Evolutionary conservation across 2,329 filamentous ascomycete species (phyloP).

Genomic region (Hypomyces perniciosus): DNA sequence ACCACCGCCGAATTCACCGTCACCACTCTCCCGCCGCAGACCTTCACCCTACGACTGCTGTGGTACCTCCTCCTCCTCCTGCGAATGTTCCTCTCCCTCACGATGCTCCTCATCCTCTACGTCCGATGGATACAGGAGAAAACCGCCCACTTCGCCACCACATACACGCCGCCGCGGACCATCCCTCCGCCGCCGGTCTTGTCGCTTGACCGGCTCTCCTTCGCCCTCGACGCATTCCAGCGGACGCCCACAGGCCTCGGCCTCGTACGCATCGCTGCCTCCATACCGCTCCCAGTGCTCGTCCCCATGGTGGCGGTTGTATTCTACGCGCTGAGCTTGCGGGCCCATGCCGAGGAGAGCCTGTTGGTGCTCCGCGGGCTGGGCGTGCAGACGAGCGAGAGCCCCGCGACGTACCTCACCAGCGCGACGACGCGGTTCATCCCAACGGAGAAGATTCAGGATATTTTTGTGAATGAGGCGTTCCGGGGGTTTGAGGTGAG

Average conservation of each 20-base stretch:
- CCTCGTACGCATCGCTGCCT: constrained; percentile 26
- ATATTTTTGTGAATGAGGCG: constrained; percentile 91
- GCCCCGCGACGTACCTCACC: constrained; percentile 54
- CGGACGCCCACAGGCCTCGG: constrained; percentile 29
- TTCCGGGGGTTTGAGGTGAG: constrained; percentile 87
- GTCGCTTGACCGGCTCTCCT: constrained; percentile 20
- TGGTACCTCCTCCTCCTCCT: constrained; percentile 37
- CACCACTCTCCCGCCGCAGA: constrained; percentile 63
- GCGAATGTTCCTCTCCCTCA: constrained; percentile 37
- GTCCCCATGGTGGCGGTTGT: constrained; percentile 30
- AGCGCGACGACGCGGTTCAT: constrained; percentile 56
- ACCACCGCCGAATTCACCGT: constrained; percentile 92
- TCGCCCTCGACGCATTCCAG: constrained; percentile 21
- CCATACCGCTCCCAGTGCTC: constrained; percentile 35
- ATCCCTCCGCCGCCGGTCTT: constrained; percentile 11
- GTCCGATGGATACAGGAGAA: constrained; percentile 38
- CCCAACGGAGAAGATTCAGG: constrained; percentile 84
- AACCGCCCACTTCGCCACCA: constrained; percentile 18
- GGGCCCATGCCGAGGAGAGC: constrained; percentile 64
- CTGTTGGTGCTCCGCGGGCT: constrained; percentile 82
- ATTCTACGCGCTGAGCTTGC: constrained; percentile 40
- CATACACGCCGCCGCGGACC: constrained; percentile 14
- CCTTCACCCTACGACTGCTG: constrained; percentile 41
- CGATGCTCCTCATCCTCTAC: constrained; percentile 44
- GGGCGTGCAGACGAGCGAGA: constrained; percentile 79